Evolutionary conservation across 345 rosid species (phyloP).

Genomic region (Physaria fendleri): DNA sequence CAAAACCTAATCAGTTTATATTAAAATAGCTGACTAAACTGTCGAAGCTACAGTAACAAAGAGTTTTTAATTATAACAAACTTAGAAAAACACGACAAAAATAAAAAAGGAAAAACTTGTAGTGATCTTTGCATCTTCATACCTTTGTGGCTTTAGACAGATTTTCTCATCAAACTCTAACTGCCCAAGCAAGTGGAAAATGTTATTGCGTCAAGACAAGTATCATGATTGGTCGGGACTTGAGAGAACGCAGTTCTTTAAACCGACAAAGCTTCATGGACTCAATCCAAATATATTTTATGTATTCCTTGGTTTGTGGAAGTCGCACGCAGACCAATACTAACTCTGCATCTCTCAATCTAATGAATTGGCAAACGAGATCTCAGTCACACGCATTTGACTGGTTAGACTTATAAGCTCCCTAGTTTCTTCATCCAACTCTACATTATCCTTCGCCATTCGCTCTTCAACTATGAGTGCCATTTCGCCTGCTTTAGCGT

Average conservation of each 20-base stretch:
- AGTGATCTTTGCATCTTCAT: neutral
- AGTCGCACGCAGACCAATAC: neutral
- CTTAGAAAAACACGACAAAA: neutral
- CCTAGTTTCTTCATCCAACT: slow-evolving; percentile 53
- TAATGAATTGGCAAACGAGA: slow-evolving; percentile 35
- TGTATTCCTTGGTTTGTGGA: neutral
- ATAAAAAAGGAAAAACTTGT: neutral
- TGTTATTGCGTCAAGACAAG: neutral
- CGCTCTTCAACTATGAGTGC: slow-evolving; percentile 63
- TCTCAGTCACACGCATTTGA: slow-evolving; percentile 57
- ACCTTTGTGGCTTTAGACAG: slow-evolving; percentile 2
- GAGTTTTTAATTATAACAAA: neutral
- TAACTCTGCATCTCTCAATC: neutral
- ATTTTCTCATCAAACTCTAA: neutral
- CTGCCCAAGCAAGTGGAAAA: neutral
- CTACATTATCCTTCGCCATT: slow-evolving; percentile 63
- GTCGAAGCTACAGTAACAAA: neutral
- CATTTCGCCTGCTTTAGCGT: slow-evolving; percentile 75
- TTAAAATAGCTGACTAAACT: no score
- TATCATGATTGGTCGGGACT: neutral
- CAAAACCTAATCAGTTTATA: no score
- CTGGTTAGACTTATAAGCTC: slow-evolving; percentile 55
- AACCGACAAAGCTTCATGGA: neutral
- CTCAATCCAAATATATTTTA: neutral
- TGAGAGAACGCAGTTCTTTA: neutral